A percentile compares a stretch with the other conserved stretches of the same genome.
Evolutionary conservation across 345 rosid species (phyloP).

Genomic region (Salix koriyanagi): DNA sequence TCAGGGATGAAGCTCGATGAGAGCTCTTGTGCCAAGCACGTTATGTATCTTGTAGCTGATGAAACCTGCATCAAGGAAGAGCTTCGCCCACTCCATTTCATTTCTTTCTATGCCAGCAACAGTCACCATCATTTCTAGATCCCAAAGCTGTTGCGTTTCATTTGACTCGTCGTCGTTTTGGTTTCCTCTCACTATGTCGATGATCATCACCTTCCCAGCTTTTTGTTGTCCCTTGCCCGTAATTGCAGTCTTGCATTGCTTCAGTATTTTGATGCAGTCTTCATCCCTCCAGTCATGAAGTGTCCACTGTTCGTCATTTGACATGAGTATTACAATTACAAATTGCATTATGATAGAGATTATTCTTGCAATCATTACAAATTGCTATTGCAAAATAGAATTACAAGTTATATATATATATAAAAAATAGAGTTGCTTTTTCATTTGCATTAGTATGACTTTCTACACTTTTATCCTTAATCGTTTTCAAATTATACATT

Average conservation of each 20-base stretch:
- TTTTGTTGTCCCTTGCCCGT: neutral
- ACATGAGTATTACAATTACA: no score
- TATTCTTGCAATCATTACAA: no score
- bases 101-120: conserved; percentile 12
- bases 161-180: neutral
- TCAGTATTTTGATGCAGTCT: neutral
- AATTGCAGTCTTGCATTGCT: conserved; percentile 1
- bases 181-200: neutral
- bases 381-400: no score
- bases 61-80: conserved; percentile 30
- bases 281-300: conserved; percentile 2
- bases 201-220: conserved; percentile 1
- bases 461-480: no score
- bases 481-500: no score
- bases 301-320: neutral
- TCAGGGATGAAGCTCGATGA: conserved; percentile 33
- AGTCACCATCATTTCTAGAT: conserved; percentile 5
- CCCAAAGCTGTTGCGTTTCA: conserved; percentile 20
- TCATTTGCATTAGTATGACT: no score
- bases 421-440: no score
- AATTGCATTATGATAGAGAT: no score
- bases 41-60: conserved; percentile 18
- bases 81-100: conserved; percentile 29
- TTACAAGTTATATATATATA: no score
- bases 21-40: conserved; percentile 11